These are phyloP conservation scores for Dacryopinax spathularia DNA, from an alignment of 768 basidiomycete species.

Conservation along the genomic window DNA sequence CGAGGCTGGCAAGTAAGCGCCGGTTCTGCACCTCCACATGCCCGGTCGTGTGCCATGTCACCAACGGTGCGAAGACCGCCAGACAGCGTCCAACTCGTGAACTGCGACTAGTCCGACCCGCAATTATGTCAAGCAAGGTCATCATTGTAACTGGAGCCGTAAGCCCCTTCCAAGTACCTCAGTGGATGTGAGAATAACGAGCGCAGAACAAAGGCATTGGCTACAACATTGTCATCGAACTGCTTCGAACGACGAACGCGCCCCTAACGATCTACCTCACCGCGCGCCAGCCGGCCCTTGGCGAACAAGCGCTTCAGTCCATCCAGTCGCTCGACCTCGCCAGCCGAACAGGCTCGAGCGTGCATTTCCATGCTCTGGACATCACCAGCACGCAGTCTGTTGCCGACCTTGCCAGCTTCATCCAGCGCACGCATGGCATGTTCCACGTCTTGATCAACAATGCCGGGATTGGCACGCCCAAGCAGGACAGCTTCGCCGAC, in stretches of 20 bases:
- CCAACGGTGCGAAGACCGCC: too few species aligned
- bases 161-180: background rate
- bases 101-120: too few species aligned
- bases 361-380: background rate
- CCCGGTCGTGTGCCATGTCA: too few species aligned
- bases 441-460: background rate
- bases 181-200: background rate
- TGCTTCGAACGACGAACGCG: background rate
- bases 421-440: background rate
- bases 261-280: background rate
- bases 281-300: background rate
- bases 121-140: background rate
- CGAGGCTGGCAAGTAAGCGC: too few species aligned
- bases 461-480: background rate
- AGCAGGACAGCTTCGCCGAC: background rate
- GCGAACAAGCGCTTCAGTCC: background rate
- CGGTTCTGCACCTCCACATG: too few species aligned
- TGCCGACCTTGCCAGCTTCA: background rate
- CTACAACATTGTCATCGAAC: background rate
- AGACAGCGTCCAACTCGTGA: too few species aligned
- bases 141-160: background rate
- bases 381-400: background rate
- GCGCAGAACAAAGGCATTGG: background rate
- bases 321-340: background rate
- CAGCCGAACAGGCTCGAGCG: background rate